phyloP scores from a whole-genome alignment of 176 grass and related monocot species.

The Bromus sterilis region DNA sequence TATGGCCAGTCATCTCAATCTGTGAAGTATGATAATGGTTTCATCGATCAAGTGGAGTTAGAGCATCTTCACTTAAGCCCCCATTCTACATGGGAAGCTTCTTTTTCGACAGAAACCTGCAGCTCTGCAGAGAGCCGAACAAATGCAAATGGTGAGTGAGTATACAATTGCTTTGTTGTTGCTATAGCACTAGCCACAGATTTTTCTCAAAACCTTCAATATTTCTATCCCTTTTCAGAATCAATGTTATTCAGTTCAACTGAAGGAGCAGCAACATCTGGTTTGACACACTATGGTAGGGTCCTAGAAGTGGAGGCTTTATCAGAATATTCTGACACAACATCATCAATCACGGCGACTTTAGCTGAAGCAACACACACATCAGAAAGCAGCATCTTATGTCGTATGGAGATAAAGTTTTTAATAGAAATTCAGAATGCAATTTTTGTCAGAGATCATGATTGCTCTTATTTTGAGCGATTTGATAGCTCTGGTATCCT shows the following conservation, averaged over 20 bases:
- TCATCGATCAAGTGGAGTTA: slow-evolving; percentile 20
- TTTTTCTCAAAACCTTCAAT: slow-evolving; percentile 1
- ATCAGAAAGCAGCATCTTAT: slow-evolving; percentile 56
- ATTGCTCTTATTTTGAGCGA: slow-evolving; percentile 30
- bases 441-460: neutral
- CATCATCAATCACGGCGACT: slow-evolving; percentile 49
- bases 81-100: slow-evolving; percentile 45
- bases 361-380: slow-evolving; percentile 31
- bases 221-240: slow-evolving; percentile 40
- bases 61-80: slow-evolving; percentile 35
- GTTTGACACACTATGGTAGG: slow-evolving; percentile 33
- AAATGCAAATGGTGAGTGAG: slow-evolving; percentile 54
- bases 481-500: slow-evolving; percentile 28
- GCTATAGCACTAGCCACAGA: neutral
- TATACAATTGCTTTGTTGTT: neutral
- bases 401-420: slow-evolving; percentile 50
- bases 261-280: slow-evolving; percentile 25
- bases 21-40: slow-evolving; percentile 17
- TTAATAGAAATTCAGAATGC: slow-evolving; percentile 58
- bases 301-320: slow-evolving; percentile 34
- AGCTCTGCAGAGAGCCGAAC: slow-evolving; percentile 71
- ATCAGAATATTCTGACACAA: slow-evolving; percentile 52
- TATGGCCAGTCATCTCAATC: slow-evolving; percentile 32
- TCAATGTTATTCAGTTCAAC: slow-evolving; percentile 34
- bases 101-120: slow-evolving; percentile 75